Conservation (phyloP, 176 grass and related monocot species). For the Avena atlantica region DNA sequence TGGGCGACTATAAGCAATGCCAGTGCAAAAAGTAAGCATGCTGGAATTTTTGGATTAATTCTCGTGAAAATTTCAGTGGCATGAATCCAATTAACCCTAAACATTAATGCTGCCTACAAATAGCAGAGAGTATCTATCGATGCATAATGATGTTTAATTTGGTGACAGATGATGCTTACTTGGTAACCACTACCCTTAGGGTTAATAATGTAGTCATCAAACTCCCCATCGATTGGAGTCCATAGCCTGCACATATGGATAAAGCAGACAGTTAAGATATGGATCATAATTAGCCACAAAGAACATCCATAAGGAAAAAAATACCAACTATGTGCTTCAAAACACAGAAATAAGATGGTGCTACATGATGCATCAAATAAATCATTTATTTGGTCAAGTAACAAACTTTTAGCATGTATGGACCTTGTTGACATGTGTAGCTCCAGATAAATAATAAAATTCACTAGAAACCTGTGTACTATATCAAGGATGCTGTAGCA, state of each 20-base stretch:
- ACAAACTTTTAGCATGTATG: constrained; percentile 12
- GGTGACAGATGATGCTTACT: constrained; percentile 63
- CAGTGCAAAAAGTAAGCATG: constrained; percentile 23
- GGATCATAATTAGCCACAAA: constrained; percentile 18
- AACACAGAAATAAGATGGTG: constrained; percentile 1
- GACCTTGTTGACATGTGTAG: constrained; percentile 13
- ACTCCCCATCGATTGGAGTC: constrained; percentile 96
- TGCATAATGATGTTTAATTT: constrained; percentile 20
- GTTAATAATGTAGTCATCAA: constrained; percentile 98
- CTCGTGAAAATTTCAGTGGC: background rate
- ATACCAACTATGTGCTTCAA: background rate
- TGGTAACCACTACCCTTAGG: constrained; percentile 98
- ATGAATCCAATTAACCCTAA: background rate
- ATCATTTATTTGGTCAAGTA: constrained; percentile 24
- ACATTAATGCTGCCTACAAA: constrained; percentile 15
- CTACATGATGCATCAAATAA: constrained; percentile 15
- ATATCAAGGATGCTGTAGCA: constrained; percentile 94
- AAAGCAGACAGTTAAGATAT: constrained; percentile 30
- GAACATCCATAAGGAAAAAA: constrained; percentile 17
- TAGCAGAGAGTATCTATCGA: constrained; percentile 10
- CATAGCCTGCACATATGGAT: constrained; percentile 68
- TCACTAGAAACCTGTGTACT: constrained; percentile 76
- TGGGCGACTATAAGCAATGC: constrained; percentile 12
- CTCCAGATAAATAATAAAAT: constrained; percentile 30
- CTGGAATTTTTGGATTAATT: constrained; percentile 30